phyloP scores from a whole-genome alignment of 345 rosid species.

The Heritiera littoralis region DNA sequence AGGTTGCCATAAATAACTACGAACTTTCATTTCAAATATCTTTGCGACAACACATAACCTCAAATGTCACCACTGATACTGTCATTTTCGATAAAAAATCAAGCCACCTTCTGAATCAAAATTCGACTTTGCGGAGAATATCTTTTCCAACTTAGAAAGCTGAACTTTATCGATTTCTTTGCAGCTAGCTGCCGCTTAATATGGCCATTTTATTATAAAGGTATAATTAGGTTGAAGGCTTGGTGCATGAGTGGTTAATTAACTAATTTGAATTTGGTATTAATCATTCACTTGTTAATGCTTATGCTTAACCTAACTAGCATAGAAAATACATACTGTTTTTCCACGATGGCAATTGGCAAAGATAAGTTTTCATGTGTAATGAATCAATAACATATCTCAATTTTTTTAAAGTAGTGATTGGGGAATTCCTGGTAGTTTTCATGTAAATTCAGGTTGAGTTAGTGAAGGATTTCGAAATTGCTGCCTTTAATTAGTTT shows the following conservation, averaged over 20 bases:
- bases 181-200: neutral
- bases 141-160: neutral
- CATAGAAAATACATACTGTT: too few relatives aligned
- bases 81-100: neutral
- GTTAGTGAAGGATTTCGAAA: too few relatives aligned
- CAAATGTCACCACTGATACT: constrained; percentile 5
- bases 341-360: too few relatives aligned
- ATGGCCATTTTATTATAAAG: neutral
- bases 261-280: too few relatives aligned
- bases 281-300: neutral
- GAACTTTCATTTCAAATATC: neutral
- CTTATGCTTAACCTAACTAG: neutral
- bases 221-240: neutral
- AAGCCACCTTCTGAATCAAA: constrained; percentile 7
- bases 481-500: neutral
- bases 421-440: too few relatives aligned
- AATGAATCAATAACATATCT: too few relatives aligned
- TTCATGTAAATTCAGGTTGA: too few relatives aligned
- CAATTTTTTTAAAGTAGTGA: too few relatives aligned
- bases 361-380: too few relatives aligned
- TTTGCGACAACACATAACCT: neutral
- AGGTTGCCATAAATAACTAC: neutral
- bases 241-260: neutral
- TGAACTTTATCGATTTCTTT: neutral
- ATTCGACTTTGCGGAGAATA: neutral